phyloP scores from a whole-genome alignment of 2,329 filamentous ascomycete species.

The Beauveria bassiana region DNA sequence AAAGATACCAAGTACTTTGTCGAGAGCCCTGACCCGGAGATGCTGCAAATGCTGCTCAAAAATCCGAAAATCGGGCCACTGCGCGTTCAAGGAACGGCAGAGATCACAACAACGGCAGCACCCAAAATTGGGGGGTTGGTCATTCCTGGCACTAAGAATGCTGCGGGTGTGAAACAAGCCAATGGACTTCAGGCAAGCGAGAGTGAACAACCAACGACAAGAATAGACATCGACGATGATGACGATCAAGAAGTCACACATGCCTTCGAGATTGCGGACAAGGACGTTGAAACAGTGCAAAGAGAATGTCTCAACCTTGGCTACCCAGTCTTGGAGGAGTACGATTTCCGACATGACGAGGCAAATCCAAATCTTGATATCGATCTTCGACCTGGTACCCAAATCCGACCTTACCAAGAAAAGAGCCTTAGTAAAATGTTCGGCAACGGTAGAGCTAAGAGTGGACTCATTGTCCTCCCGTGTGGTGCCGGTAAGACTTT shows the following conservation, averaged over 20 bases:
- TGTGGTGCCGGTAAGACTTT: conserved; percentile 96
- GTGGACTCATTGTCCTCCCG: conserved; percentile 92
- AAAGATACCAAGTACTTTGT: conserved; percentile 94
- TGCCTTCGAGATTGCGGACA: conserved; percentile 82
- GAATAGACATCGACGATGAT: conserved; percentile 75
- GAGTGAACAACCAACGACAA: conserved; percentile 44
- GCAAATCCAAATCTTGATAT: conserved; percentile 89
- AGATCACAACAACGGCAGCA: conserved; percentile 72
- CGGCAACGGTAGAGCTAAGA: conserved; percentile 93
- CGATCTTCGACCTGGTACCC: conserved; percentile 78
- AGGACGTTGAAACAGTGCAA: conserved; percentile 77
- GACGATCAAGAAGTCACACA: conserved; percentile 84
- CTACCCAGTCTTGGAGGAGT: conserved; percentile 87
- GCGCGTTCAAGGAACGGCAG: conserved; percentile 62
- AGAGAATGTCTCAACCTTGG: conserved; percentile 82
- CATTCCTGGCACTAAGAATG: conserved; percentile 91
- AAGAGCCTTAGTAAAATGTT: conserved; percentile 99
- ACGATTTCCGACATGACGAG: conserved; percentile 90
- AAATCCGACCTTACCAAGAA: conserved; percentile 93
- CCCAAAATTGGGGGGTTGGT: conserved; percentile 82
- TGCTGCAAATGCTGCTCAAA: conserved; percentile 78
- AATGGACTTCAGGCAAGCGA: conserved; percentile 23
- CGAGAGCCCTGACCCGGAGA: conserved; percentile 80
- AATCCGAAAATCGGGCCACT: conserved; percentile 76
- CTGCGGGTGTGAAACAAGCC: conserved; percentile 77